These are phyloP conservation scores for Gynochthodes officinalis DNA, from an alignment of 257 asterid genomes.

Conservation along the genomic window DNA sequence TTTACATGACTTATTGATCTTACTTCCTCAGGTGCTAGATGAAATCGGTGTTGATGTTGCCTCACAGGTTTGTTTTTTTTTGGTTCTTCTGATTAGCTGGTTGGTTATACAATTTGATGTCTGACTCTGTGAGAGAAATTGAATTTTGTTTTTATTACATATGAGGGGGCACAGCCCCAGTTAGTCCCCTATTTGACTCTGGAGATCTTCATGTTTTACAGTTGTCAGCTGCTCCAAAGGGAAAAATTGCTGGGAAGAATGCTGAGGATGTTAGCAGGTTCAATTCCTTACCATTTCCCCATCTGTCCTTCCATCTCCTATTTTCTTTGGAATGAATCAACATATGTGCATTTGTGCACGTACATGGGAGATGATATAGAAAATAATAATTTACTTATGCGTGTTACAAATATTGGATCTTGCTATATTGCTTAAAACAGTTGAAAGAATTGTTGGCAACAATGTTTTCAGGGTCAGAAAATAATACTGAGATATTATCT, in stretches of 20 bases:
- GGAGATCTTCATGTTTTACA: constrained; percentile 27
- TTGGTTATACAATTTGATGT: background rate
- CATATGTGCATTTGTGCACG: background rate
- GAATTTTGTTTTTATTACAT: background rate
- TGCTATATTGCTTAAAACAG: background rate
- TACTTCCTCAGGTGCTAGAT: constrained; percentile 69
- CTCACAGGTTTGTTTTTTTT: constrained; percentile 68
- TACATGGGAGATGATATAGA: background rate
- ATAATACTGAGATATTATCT: background rate
- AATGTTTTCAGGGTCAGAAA: background rate
- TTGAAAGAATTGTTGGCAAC: background rate
- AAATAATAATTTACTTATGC: background rate
- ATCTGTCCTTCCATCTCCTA: background rate
- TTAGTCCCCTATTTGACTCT: background rate
- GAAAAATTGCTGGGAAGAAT: constrained; percentile 72
- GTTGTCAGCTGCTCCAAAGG: constrained; percentile 92
- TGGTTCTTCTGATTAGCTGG: background rate
- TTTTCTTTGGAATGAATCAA: background rate
- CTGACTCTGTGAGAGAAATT: background rate
- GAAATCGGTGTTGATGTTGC: constrained; percentile 91
- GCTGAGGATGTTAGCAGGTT: constrained; percentile 69
- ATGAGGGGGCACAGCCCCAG: background rate
- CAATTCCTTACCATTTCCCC: background rate
- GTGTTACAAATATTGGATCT: too few relatives aligned
- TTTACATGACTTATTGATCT: constrained; percentile 17